Base-by-base conservation (phyloP, 2,329 filamentous ascomycete genomes). In the Epichloe sylvatica region DNA sequence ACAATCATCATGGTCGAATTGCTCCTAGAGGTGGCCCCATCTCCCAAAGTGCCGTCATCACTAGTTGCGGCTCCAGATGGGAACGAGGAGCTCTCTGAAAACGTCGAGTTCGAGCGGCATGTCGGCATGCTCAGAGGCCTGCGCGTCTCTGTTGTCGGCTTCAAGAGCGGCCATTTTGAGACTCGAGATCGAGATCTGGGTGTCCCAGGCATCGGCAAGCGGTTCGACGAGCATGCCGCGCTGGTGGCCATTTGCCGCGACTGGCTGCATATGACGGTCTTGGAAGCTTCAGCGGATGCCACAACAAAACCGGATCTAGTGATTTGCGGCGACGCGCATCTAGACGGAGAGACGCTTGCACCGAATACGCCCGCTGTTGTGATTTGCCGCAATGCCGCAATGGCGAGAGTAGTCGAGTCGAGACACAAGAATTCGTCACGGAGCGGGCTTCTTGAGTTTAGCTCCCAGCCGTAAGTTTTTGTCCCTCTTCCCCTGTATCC, bases 401-500 rank as follows among this genome's bases (percentile, higher is more conserved):
- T 56, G 9, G 64, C 63, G 2, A 61, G 44, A 12, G 38, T 25
- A 5, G n/a, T 35, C 13, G 33, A 50, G 36, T 25, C 44, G 15
- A 46, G 44, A 37, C 19, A 23, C 17, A 33, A n/a, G 21, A 6
- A 30, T 5, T 30, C 12, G 53, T 44, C 2, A 47, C 57, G 37
- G 49, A 59, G 38, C 51, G 54, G n/a, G 47, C 53, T 21, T 51
- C 51, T 36, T 9, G 66, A 68, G 45, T 67, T 66, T 41, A 61
- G 67, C 17, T 66, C 65, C 2, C 66, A 67, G 45, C 67, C 67
- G 61, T 66, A 49, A 55, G 66, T 61, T 38, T 19, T 23, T 40
- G 30, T 30, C 9, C 19, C 8, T 47, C 7, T 35, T 25, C 17
- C 19, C 9, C 11, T 37, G n/a, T 9, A 9, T n/a, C 6, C 5